These are phyloP conservation scores for Ganoderma boninense DNA, from an alignment of 1,284 basidiomycete genomes.

Conservation along the genomic window DNA sequence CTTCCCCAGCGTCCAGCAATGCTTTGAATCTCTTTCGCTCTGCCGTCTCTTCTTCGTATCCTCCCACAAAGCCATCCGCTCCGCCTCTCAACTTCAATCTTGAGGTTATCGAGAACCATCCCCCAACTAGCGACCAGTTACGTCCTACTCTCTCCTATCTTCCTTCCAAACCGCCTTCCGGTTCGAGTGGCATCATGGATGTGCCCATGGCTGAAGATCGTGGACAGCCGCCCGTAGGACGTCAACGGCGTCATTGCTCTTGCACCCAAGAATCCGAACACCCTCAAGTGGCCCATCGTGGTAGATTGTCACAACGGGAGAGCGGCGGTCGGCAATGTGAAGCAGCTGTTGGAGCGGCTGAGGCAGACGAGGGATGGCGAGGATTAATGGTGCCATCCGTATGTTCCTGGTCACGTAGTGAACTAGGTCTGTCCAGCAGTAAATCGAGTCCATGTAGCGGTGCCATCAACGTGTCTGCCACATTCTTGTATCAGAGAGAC, in stretches of 20 bases:
- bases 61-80: constrained; percentile 52
- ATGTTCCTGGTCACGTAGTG: too few species aligned
- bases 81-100: constrained; percentile 75
- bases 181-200: constrained; percentile 33
- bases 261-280: constrained; percentile 58
- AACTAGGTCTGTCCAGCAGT: too few species aligned
- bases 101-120: constrained; percentile 69
- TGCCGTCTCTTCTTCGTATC: constrained; percentile 67
- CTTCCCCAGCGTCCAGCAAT: constrained; percentile 67
- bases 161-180: constrained; percentile 39
- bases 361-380: constrained; percentile 72
- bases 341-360: constrained; percentile 65
- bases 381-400: constrained; percentile 11
- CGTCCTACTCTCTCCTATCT: constrained; percentile 71
- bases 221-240: constrained; percentile 51
- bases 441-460: too few species aligned
- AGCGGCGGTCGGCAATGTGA: constrained; percentile 73
- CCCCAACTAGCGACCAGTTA: constrained; percentile 75
- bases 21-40: constrained; percentile 66
- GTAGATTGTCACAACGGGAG: constrained; percentile 78
- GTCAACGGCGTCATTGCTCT: constrained; percentile 57
- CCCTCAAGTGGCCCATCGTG: constrained; percentile 75
- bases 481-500: too few species aligned
- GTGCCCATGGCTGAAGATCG: constrained; percentile 44
- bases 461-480: too few species aligned